These are phyloP conservation scores for Jackrogersella minutella DNA, from an alignment of 495 filamentous ascomycete genomes.

Conservation along the genomic window DNA sequence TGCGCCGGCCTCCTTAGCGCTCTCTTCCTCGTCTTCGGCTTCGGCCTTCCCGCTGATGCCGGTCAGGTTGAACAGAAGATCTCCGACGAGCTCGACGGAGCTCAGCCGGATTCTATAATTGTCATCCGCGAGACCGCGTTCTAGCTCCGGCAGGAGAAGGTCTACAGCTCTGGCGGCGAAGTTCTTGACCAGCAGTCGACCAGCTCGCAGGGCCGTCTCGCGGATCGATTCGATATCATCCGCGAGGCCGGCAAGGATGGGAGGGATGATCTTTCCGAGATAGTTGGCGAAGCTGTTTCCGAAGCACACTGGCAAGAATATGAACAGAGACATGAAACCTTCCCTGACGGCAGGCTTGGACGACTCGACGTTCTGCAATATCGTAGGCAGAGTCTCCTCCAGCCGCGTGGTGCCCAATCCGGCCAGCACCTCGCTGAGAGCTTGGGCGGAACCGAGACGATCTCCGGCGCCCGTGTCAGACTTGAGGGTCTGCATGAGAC, in stretches of 20 bases:
- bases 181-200: conserved; percentile 95
- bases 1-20: conserved; percentile 81
- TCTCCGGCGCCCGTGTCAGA: conserved; percentile 97
- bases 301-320: conserved; percentile 98
- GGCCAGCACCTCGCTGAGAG: conserved; percentile 94
- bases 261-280: conserved; percentile 93
- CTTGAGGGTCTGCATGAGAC: conserved; percentile 96
- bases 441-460: conserved; percentile 93
- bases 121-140: conserved; percentile 93
- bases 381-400: conserved; percentile 95
- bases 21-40: conserved; percentile 75
- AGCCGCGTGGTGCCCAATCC: conserved; percentile 90
- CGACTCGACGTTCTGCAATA: conserved; percentile 94
- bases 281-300: conserved; percentile 98
- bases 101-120: conserved; percentile 96
- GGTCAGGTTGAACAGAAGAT: conserved; percentile 96
- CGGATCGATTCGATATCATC: conserved; percentile 96
- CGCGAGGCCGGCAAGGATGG: conserved; percentile 91
- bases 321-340: conserved; percentile 99
- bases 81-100: conserved; percentile 96
- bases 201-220: conserved; percentile 90
- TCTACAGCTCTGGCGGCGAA: conserved; percentile 95
- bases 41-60: conserved; percentile 89
- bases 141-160: conserved; percentile 89
- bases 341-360: conserved; percentile 89